Percentiles rank a stretch among this genome's conserved stretches.
Evolutionary conservation across 1,139 yeast genomes (phyloP).

Genomic region (Saccharomyces pastorianus): DNA sequence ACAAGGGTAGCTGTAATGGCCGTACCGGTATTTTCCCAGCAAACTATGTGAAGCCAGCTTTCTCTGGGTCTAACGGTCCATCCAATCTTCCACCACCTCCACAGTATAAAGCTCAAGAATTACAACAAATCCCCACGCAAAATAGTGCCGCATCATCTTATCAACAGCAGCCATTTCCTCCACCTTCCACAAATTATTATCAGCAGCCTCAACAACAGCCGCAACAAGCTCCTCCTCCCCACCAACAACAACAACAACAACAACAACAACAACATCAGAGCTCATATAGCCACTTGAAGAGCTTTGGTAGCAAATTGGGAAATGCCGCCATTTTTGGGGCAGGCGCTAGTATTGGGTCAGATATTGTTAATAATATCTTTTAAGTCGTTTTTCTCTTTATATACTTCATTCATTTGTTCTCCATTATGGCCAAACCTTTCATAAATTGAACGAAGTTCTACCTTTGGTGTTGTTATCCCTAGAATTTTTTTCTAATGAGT

Average conservation of each 20-base stretch:
- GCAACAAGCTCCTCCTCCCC: conserved; percentile 11
- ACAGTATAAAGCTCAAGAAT: conserved; percentile 31
- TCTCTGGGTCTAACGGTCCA: conserved; percentile 27
- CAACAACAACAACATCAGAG: conserved; percentile 8
- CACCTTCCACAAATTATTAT: conserved; percentile 11
- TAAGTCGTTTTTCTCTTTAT: conserved; percentile 29
- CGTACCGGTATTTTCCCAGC: conserved; percentile 81
- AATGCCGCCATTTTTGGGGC: conserved; percentile 96
- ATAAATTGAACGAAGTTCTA: neutral
- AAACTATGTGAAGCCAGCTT: conserved; percentile 59
- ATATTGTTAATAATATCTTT: conserved; percentile 76
- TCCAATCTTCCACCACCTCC: conserved; percentile 41
- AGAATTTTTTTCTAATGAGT: neutral
- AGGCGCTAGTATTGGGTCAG: conserved; percentile 91
- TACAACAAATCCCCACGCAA: conserved; percentile 16
- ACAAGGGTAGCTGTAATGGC: conserved; percentile 64
- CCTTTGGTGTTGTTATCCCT: neutral
- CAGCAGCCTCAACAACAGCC: conserved; percentile 13
- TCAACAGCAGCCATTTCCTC: conserved; percentile 12
- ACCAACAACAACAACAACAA: conserved; percentile 14
- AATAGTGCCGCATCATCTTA: conserved; percentile 13
- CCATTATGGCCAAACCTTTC: neutral
- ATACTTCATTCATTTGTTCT: neutral
- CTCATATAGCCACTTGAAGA: conserved; percentile 36
- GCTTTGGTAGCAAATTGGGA: conserved; percentile 77